Base-by-base conservation (phyloP, 306 rosid genomes). In the Gastrolobium villosum region DNA sequence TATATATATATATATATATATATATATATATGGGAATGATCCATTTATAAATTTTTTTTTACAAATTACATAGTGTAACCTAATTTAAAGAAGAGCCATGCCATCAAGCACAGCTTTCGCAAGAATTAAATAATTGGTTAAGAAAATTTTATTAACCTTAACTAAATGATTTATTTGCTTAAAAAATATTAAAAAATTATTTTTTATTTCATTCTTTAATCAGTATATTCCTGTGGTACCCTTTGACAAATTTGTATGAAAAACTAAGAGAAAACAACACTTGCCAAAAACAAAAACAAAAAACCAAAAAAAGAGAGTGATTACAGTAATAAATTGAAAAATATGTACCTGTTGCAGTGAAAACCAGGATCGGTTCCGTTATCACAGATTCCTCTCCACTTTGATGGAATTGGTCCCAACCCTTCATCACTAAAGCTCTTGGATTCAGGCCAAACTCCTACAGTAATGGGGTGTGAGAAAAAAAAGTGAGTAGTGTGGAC, bases 381-480 rank as follows among this genome's bases (percentile, higher is more conserved):
- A 40, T 89, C 89, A 77, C 96, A 93, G 45, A 89, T 85, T 77
- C 98, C 98, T 87, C 80, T 89, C 98, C 98, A 93, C 84, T 81
- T 89, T 1, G 94, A 64, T 52, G 96, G 98, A 87, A 91, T 79
- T 80, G 94, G 93, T 91, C 96, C 98, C 77, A 87, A 85, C 56
- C 83, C 81, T 45, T 85, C 79, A 11, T 88, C 93, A 67, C 82
- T 79, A 80, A 93, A 93, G 84, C 98, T 91, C 78, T 88, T 84
- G 2, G 98, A 93, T 85, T 91, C 89, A 43, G 96, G 91, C 98
- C 98, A 90, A 57, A 84, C 96, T 1, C 97, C 97, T 90, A 71
- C 3, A 53, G 14, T 2, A 53, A 50, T 8, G 56, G 13, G 8
- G 77, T 63, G 46, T 56, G n/a, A 59, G 20, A 66, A 20, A 66